Evolutionary conservation across 1,139 yeast genomes (phyloP).

Genomic region (Taphrina betulina): DNA sequence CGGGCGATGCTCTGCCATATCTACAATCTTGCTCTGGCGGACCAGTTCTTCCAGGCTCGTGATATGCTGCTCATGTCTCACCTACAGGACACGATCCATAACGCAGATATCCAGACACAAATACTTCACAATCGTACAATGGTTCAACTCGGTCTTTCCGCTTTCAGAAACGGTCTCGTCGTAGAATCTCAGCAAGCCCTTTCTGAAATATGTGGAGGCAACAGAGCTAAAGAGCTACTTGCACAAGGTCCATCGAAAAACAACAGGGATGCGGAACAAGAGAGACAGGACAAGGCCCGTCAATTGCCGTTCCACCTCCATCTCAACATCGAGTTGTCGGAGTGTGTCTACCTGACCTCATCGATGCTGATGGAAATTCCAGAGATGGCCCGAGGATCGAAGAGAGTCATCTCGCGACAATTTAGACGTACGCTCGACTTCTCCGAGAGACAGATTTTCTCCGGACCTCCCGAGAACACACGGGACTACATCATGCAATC

Average conservation of each 20-base stretch:
- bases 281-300: conserved; percentile 63
- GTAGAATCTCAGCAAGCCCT: conserved; percentile 84
- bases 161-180: conserved; percentile 86
- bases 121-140: conserved; percentile 91
- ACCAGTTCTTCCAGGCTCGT: conserved; percentile 78
- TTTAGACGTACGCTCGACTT: conserved; percentile 90
- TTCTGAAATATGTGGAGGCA: conserved; percentile 83
- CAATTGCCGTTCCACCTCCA: conserved; percentile 98
- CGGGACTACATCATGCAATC: conserved; percentile 94
- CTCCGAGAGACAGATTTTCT: conserved; percentile 91
- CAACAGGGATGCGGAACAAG: conserved; percentile 54
- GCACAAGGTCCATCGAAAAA: conserved; percentile 88
- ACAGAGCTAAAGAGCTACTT: conserved; percentile 83
- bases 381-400: conserved; percentile 61
- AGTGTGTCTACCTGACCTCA: conserved; percentile 88
- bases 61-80: conserved; percentile 84
- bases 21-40: conserved; percentile 87
- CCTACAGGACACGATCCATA: conserved; percentile 75
- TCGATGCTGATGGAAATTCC: conserved; percentile 92
- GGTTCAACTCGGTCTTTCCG: conserved; percentile 93
- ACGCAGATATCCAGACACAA: conserved; percentile 81
- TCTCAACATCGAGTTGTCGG: conserved; percentile 90
- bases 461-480: conserved; percentile 97
- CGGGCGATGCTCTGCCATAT: conserved; percentile 82
- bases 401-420: conserved; percentile 74